Evolutionary conservation across 2,329 filamentous ascomycete genomes (phyloP), one percentile per base, ranked within the genome.

Genomic region (Cadophora malorum): DNA sequence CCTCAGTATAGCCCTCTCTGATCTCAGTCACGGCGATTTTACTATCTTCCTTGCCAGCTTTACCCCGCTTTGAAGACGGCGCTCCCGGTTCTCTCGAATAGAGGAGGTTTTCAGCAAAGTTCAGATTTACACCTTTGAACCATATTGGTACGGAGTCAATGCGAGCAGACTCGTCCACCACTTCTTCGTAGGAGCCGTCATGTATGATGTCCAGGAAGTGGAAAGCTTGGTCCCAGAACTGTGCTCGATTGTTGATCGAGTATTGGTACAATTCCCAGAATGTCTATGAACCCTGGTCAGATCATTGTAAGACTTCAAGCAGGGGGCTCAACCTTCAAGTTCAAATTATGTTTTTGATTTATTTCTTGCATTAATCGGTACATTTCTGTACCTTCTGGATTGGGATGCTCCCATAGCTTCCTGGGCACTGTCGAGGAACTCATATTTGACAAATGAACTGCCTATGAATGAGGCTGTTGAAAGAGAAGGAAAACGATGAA

Each of bases 31-130:
- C 76, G 2, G 91, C 93, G 47, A 93, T 81, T 74, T 88, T 89
- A 70, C 77, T 78, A 71, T 95, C 91, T 72, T 92, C 91, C 78
- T 96, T 96, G 69, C 87, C 82, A 4, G 77, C 72, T 0, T 82
- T 91, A 8, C 83, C 83, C 4, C 83, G 81, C 28, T 82, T 75
- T 2, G 81, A 83, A 0, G 81, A 78, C 10, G 83, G 75, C n/a
- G 80, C 77, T 0, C 79, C 74, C 1, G 79, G 76, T 3, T 78
- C 77, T 16, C 81, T 80, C 0, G 85, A 85, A 80, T 87, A 94
- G 31, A 97, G 86, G 31, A 93, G 79, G 76, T 96, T 96, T 80
- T 96, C 92, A 5, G 92, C 90, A 76, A 90, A 95, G 75, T 94
- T 96, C 73, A 96, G 78, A 5, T 82, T 80, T 0, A 94, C 84